Base-by-base conservation (phyloP, 2,329 filamentous ascomycete species). In the Microdochium nivale region DNA sequence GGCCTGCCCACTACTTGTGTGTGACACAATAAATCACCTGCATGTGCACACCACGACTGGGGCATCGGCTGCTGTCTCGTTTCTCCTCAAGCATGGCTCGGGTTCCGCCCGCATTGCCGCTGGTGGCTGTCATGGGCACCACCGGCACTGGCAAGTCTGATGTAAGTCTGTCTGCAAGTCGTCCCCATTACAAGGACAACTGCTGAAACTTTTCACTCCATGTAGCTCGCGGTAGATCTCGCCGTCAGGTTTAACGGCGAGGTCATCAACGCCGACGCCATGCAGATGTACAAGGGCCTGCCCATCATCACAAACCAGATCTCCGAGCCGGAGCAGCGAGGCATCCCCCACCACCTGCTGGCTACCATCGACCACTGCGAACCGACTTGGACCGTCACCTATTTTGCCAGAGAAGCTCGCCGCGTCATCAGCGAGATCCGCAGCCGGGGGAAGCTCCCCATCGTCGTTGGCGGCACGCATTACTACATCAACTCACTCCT, bases 281-380 rank as follows among this genome's bases (percentile, higher is more conserved):
- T 99, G 90, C 94, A 99, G 67, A 84, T 99, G 71, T 99, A 99
- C 67, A 79, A 81, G 50, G 94, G 94, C 2, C 74, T 99, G 44
- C 90, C 94, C 4, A 86, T 97, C 56, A 92, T 97, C 59, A 99
- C 94, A 25, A 99, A 99, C 68, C 95, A 97, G 66, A 87, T 97
- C 53, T 81, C 88, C 0, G 50, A 64, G 1, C 77, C 83, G 21
- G 92, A 97, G 65, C 84, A 84, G 61, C 80, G 86, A 54, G 88
- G 86, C 10, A 76, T 99, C 11, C 86, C 87, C 3, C 94, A 99
- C 65, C 92, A 99, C 67, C 74, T 99, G 3, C 79, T 99, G 24
- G 89, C 88, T 49, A 85, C 84, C 56, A 85, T 97, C 51, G 77
- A 80, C 5, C 72, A 94, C 2, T 77, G 87, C 35, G 82, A 92